Conservation (phyloP, 345 rosid genomes). For the Firmiana major region DNA sequence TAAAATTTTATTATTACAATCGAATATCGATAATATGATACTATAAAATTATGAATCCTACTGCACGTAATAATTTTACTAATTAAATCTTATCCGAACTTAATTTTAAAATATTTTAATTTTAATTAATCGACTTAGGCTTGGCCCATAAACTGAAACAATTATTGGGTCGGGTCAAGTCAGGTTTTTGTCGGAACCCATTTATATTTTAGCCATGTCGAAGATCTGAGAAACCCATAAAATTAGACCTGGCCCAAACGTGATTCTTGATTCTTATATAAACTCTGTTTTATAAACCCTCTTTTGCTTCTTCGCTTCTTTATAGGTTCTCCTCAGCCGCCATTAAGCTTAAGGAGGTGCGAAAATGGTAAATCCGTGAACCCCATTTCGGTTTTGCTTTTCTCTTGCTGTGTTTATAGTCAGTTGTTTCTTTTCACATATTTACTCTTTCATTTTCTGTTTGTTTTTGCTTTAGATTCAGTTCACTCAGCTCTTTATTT, state of each 20-base stretch:
- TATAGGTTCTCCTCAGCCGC: conserved; percentile 13
- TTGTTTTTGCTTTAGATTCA: background rate
- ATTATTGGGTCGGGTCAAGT: background rate
- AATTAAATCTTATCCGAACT: no score
- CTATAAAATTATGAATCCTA: no score
- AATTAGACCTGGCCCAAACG: background rate
- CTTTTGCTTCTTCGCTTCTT: background rate
- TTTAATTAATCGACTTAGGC: no score
- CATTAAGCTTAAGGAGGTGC: background rate
- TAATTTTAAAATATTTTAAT: no score
- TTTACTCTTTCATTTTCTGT: background rate
- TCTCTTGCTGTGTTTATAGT: background rate
- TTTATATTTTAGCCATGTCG: background rate
- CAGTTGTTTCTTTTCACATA: background rate
- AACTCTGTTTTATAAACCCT: background rate
- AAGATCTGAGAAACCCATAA: background rate
- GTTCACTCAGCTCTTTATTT: background rate
- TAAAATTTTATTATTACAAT: no score
- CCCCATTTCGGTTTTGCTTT: background rate
- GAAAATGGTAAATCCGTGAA: conserved; percentile 4
- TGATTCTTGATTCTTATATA: background rate
- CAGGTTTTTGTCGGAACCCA: background rate
- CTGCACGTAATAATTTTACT: no score
- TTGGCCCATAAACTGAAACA: no score
- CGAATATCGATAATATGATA: no score